Conservation (phyloP, 2,329 filamentous ascomycete genomes). For the Fusarium decemcellulare region DNA sequence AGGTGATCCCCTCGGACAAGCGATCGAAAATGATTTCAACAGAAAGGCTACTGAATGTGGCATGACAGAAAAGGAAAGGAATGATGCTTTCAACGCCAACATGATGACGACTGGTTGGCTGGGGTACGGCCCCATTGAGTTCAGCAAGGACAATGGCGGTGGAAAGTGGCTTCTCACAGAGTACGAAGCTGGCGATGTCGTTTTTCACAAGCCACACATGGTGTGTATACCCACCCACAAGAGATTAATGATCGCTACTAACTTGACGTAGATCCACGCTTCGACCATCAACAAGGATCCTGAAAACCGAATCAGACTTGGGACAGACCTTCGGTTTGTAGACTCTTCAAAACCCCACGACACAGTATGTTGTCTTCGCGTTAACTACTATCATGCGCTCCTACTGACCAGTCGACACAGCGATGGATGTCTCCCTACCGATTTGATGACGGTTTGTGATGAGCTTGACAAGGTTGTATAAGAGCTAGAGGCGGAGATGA, state of each 20-base stretch:
- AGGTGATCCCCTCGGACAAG: conserved; percentile 24
- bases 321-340: conserved; percentile 32
- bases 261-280: conserved; percentile 18
- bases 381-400: too few relatives aligned
- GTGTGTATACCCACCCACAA: neutral
- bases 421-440: conserved; percentile 19
- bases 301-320: conserved; percentile 26
- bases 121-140: conserved; percentile 61
- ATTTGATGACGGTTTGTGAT: conserved; percentile 13
- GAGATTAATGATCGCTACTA: accelerated
- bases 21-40: conserved; percentile 19
- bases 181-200: conserved; percentile 58
- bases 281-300: conserved; percentile 32
- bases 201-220: conserved; percentile 52
- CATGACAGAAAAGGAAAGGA: conserved; percentile 65
- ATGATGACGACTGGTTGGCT: conserved; percentile 71
- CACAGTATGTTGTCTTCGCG: conserved; percentile 1
- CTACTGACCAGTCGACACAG: neutral
- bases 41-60: conserved; percentile 55
- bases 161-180: conserved; percentile 53
- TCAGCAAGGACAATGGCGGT: conserved; percentile 45
- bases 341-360: conserved; percentile 30
- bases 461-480: neutral
- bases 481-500: too few relatives aligned
- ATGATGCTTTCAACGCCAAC: conserved; percentile 68